These are phyloP conservation scores for Fagopyrum tataricum DNA, from an alignment of 148 eudicot species.

Conservation along the genomic window DNA sequence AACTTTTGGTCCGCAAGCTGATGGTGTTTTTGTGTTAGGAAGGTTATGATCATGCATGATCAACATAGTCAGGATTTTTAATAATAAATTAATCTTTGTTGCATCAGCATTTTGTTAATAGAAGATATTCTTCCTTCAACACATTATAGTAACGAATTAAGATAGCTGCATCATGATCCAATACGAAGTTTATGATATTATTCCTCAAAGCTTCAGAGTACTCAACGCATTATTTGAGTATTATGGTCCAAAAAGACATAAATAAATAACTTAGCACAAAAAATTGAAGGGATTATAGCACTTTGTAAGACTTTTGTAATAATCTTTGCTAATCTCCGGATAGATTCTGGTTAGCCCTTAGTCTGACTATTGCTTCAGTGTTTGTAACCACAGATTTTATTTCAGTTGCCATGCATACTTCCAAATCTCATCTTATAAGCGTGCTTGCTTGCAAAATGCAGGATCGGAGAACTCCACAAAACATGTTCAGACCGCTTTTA, in stretches of 20 bases:
- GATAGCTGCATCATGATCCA: too few species aligned
- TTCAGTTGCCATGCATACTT: neutral
- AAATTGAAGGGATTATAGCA: neutral
- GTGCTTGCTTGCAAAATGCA: slow-evolving; percentile 9
- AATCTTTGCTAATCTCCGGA: neutral
- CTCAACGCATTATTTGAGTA: neutral
- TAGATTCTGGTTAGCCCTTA: neutral
- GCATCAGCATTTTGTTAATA: neutral
- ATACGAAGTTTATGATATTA: too few species aligned
- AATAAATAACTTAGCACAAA: neutral
- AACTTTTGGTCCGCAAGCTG: neutral
- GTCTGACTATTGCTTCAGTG: neutral
- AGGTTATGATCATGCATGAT: neutral
- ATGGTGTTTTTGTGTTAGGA: neutral
- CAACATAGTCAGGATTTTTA: too few species aligned
- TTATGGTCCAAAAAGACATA: neutral
- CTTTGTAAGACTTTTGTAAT: neutral
- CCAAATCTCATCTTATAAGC: neutral
- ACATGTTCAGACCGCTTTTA: slow-evolving; percentile 96
- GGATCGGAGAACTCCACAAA: slow-evolving; percentile 73
- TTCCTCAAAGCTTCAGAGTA: too few species aligned
- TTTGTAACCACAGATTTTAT: neutral
- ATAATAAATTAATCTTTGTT: too few species aligned
- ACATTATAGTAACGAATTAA: neutral
- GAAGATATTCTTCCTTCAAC: neutral